Evolutionary conservation across 768 basidiomycete genomes (phyloP), one percentile per base, ranked within the genome.

Genomic region (Tylopilus vinaceipallidus): DNA sequence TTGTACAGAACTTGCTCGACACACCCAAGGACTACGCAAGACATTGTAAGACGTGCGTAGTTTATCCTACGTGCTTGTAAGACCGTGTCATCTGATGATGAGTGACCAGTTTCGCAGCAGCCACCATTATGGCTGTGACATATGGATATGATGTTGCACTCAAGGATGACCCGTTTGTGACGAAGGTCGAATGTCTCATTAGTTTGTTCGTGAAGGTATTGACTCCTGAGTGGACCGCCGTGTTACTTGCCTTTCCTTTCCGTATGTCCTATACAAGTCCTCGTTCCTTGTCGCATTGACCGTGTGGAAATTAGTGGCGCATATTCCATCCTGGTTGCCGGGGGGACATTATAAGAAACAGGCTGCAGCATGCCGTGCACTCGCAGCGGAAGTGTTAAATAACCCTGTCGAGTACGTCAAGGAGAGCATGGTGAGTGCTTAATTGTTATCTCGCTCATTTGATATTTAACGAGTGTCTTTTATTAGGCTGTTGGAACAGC

Each of bases 261-360:
- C 13, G 66, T 68, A 46, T 11, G 61, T 61, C 8, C 16, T 11
- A 2, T 39, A 7, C 3, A 10, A 6, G 32, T 5, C 11, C 3
- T 2, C 24, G 23, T 26, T 17, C 3, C n/a, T 19, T 10, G 6
- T 27, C 27, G 22, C 30, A 10, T 35, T 56, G 11, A 61, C 17
- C 1, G 12, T 34, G 1, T 27, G 1, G 29, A 26, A 42, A 16
- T 23, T 16, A 62, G 62, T 64, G 52, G 43, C 49, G 30, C 22
- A 68, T 26, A 53, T 72, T 23, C 71, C 71, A 0, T 52, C 58
- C 2, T 72, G 68, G 67, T 49, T 69, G 27, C 71, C 66, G 0
- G 70, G 71, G n/a, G 60, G 66, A 22, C n/a, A 16, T 16, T 68
- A 50, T 52, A 61, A 63, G 27, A 38, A 38, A 36, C 32, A 9